These are phyloP conservation scores for Linderniella brevidens DNA, from an alignment of 257 asterid species.

Conservation along the genomic window DNA sequence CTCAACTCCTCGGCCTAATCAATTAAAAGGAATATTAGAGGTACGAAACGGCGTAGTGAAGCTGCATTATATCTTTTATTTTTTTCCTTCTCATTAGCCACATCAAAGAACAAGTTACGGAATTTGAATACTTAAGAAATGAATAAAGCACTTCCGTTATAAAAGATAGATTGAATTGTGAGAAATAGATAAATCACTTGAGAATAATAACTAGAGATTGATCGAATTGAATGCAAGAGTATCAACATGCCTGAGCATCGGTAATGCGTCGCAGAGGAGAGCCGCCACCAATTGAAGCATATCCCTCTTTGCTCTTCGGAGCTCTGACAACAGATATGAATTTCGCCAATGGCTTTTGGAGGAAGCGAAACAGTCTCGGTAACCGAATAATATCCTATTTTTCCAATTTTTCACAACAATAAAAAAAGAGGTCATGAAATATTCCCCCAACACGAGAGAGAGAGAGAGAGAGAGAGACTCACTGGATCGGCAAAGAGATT, in stretches of 20 bases:
- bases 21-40: constrained; percentile 12
- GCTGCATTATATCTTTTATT: not conserved
- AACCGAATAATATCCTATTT: constrained; percentile 86
- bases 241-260: constrained; percentile 66
- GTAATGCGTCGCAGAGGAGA: constrained; percentile 97
- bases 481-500: constrained; percentile 98
- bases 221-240: not conserved
- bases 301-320: constrained; percentile 95
- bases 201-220: constrained; percentile 7
- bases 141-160: too few relatives aligned
- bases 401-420: constrained; percentile 14
- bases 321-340: constrained; percentile 90
- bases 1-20: constrained; percentile 81
- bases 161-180: not conserved
- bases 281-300: constrained; percentile 98
- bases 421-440: too few relatives aligned
- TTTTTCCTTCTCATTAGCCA: not conserved
- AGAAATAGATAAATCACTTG: not conserved
- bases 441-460: constrained; percentile 7
- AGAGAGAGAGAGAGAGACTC: constrained; percentile 18
- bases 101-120: not conserved
- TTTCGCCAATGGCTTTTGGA: constrained; percentile 91
- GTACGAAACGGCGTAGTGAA: constrained; percentile 6
- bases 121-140: too few relatives aligned
- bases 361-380: constrained; percentile 88